Percentiles rank a stretch among this genome's conserved stretches.
Evolutionary conservation across 306 rosid species (phyloP).

Genomic region (Prosopis cineraria): DNA sequence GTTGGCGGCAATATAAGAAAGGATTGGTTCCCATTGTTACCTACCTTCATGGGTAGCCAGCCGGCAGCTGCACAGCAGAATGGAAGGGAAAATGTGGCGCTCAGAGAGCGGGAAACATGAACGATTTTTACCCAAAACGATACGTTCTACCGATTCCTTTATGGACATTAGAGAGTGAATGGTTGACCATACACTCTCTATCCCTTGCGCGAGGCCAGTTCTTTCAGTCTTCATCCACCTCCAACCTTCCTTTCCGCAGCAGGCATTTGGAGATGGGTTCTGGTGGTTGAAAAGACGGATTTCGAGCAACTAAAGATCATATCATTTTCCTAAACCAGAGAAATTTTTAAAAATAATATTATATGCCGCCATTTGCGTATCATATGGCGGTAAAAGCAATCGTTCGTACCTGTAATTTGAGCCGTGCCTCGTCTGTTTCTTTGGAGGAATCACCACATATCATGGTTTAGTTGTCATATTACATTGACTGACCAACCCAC

Average conservation of each 20-base stretch:
- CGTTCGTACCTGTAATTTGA: background rate
- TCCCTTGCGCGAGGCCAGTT: background rate
- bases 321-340: background rate
- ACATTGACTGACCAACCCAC: background rate
- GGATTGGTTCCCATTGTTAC: background rate
- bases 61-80: too few relatives aligned
- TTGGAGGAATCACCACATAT: conserved; percentile 3
- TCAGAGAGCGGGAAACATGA: too few relatives aligned
- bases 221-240: too few relatives aligned
- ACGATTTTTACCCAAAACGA: background rate
- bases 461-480: background rate
- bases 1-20: background rate
- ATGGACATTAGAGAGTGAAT: background rate
- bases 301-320: background rate
- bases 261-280: background rate
- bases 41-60: background rate
- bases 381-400: background rate
- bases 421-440: background rate
- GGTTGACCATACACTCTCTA: too few relatives aligned
- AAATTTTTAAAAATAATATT: background rate
- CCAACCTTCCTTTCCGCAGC: background rate
- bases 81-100: too few relatives aligned
- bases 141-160: background rate
- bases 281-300: background rate
- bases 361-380: background rate